Evolutionary conservation across 306 rosid species (phyloP).

Genomic region (Citrullus mucosospermus): DNA sequence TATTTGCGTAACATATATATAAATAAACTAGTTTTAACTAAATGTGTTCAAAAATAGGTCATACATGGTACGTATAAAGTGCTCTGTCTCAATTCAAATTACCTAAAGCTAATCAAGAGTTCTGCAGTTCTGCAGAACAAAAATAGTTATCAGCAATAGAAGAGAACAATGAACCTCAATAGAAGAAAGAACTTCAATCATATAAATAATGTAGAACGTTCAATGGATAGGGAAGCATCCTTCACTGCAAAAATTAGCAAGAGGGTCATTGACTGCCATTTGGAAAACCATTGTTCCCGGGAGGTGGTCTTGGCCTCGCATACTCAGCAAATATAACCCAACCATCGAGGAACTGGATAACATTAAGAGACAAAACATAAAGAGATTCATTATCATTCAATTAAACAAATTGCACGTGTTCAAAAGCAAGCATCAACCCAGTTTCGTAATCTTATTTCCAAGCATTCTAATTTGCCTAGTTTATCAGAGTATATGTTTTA

Average conservation of each 20-base stretch:
- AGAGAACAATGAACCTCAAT: neutral
- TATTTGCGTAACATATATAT: neutral
- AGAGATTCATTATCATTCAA: neutral
- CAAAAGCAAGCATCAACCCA: neutral
- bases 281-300: constrained; percentile 16
- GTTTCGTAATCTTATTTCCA: neutral
- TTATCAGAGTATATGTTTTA: neutral
- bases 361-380: constrained; percentile 1
- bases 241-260: neutral
- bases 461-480: neutral
- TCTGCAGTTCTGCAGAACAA: neutral
- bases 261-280: constrained; percentile 19
- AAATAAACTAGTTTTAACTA: neutral
- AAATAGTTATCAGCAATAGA: neutral
- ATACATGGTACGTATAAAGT: neutral
- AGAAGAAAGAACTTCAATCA: constrained; percentile 2
- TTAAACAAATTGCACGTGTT: neutral
- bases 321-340: constrained; percentile 99
- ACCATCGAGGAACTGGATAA: constrained; percentile 74
- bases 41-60: neutral
- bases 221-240: constrained; percentile 9
- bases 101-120: neutral
- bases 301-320: constrained; percentile 72
- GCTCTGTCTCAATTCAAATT: neutral
- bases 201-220: constrained; percentile 4